Evolutionary conservation across 2,329 filamentous ascomycete species (phyloP).

Genomic region (Hawksworthiomyces lignivorus): DNA sequence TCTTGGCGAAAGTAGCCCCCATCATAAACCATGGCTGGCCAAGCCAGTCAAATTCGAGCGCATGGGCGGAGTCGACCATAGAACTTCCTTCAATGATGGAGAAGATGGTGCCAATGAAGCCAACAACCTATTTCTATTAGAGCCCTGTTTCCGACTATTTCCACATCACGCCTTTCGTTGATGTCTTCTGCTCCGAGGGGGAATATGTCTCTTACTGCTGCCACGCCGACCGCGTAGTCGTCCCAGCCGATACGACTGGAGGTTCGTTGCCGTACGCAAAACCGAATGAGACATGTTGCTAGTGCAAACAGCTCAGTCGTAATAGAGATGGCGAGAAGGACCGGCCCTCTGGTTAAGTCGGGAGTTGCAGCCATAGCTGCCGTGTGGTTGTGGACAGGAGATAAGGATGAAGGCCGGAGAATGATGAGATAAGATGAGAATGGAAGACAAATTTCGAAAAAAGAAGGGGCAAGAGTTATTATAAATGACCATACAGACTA

Average conservation of each 20-base stretch:
- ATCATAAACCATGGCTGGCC: conserved; percentile 30
- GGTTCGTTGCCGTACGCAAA: conserved; percentile 22
- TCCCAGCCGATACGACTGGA: conserved; percentile 22
- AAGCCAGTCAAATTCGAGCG: conserved; percentile 27
- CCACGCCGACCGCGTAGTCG: conserved; percentile 27
- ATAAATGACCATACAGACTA: no score
- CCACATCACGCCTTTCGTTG: not conserved
- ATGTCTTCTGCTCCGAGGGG: not conserved
- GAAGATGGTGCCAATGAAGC: conserved; percentile 27
- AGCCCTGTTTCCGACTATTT: not conserved
- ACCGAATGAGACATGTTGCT: conserved; percentile 25
- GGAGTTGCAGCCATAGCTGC: conserved; percentile 18
- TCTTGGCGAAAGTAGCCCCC: conserved; percentile 27
- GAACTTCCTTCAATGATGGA: conserved; percentile 25
- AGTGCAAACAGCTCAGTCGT: conserved; percentile 25
- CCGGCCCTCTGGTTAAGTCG: conserved; percentile 26
- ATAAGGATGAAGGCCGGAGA: not conserved
- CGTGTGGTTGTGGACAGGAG: not conserved
- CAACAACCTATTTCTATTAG: conserved; percentile 21
- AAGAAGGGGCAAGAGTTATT: not conserved
- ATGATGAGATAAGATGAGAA: not conserved
- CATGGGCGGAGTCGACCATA: conserved; percentile 17
- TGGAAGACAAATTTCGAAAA: not conserved
- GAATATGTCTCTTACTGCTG: conserved; percentile 21
- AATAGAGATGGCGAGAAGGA: conserved; percentile 29